Conservation (phyloP, 148 eudicot species). For the Fagopyrum tataricum region DNA sequence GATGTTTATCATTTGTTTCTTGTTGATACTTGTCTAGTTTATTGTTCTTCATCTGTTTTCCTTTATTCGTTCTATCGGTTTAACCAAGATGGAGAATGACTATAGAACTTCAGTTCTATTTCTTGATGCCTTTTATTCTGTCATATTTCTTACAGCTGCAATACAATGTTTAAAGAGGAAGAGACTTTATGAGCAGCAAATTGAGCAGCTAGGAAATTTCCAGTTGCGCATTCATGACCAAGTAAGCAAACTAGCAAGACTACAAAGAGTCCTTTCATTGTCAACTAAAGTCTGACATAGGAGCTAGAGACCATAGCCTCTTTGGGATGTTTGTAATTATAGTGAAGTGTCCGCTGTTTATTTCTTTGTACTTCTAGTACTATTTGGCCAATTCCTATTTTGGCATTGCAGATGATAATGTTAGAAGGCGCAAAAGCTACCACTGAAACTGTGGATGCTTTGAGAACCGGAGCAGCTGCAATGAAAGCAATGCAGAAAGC, state of each 20-base stretch:
- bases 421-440: slow-evolving; percentile 95
- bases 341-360: neutral
- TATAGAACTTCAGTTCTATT: neutral
- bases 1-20: neutral
- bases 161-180: slow-evolving; percentile 91
- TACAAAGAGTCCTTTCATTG: neutral
- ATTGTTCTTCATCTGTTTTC: neutral
- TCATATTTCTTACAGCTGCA: slow-evolving; percentile 41
- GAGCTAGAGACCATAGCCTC: neutral
- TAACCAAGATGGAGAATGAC: neutral
- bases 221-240: slow-evolving; percentile 91
- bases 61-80: neutral
- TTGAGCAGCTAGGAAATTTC: slow-evolving; percentile 85
- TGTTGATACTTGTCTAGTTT: neutral
- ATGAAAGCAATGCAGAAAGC: slow-evolving; percentile 99
- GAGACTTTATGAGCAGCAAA: slow-evolving; percentile 73
- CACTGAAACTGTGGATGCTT: slow-evolving; percentile 90
- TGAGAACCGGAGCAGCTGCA: slow-evolving; percentile 91
- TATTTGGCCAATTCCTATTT: neutral
- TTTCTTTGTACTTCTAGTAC: neutral
- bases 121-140: neutral
- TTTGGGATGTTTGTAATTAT: neutral
- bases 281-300: neutral
- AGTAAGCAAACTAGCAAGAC: too few species aligned
- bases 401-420: slow-evolving; percentile 63